Conservation (phyloP, 805 yeast species). For the Yarrowia hollandica region DNA sequence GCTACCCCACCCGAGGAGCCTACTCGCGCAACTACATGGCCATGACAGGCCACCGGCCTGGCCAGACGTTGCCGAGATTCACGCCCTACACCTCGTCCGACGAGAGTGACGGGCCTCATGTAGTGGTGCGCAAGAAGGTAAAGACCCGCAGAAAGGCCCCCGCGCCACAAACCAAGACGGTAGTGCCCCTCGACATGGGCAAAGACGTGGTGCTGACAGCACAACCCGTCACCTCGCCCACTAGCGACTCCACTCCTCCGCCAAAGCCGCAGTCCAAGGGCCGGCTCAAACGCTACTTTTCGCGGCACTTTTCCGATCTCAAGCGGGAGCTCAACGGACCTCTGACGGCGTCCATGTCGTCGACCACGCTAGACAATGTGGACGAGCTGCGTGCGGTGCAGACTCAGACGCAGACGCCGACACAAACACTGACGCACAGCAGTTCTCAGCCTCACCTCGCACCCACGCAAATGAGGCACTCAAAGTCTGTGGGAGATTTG, state of each 20-base stretch:
- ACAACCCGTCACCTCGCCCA: neutral
- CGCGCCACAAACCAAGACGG: neutral
- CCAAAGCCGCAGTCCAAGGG: neutral
- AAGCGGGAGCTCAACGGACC: conserved; percentile 16
- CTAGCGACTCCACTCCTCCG: neutral
- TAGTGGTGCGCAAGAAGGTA: neutral
- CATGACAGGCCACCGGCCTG: neutral
- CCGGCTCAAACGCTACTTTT: conserved; percentile 15
- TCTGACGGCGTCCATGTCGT: conserved; percentile 15
- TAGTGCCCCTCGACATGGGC: neutral
- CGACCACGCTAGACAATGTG: conserved; percentile 22
- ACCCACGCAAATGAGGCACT: conserved; percentile 8
- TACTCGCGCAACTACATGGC: conserved; percentile 6
- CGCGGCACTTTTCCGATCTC: conserved; percentile 15
- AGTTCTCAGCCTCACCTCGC: neutral
- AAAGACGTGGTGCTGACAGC: neutral
- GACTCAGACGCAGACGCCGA: too few species aligned
- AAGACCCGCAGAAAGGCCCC: neutral
- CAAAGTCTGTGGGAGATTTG: conserved; percentile 25
- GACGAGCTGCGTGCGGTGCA: conserved; percentile 15
- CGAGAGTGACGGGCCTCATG: neutral
- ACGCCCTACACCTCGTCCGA: conserved; percentile 27
- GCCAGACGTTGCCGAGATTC: conserved; percentile 15
- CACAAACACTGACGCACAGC: too few species aligned
- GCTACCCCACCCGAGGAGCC: neutral